Evolutionary conservation across 192 early-diverging fungal species (phyloP), one percentile per base, ranked within the genome.

Genomic region (Martensiomyces pterosporus): DNA sequence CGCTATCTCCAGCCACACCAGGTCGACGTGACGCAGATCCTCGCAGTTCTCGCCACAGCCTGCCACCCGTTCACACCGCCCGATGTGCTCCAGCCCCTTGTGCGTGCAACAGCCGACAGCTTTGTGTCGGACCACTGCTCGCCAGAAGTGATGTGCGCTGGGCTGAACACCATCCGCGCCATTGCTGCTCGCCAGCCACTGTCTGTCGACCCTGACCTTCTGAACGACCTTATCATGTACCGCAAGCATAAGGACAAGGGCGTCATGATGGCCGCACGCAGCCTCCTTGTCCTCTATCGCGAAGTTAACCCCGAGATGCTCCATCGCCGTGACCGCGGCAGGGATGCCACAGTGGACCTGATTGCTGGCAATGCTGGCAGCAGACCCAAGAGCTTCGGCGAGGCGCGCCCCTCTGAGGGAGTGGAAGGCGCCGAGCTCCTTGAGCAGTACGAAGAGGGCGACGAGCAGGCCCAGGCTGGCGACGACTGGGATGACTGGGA

Each of bases 1-100:
- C 83, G 88, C 37, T 98, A 93, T 62, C 75, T 99, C n/a, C 88
- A 96, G 55, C 95, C 97, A 9, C 86, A 90, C 65, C 95, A 99
- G 64, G 68, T 80, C 45, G 89, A 99, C 49, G 95, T 99, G 3
- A 94, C 93, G 5, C 80, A 82, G 67, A 85, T 99, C 16, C 76
- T 99, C 21, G 94, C 93, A 18, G 84, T 85, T 43, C 67, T 85
- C 24, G 94, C 97, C 21, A 94, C 96, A 57, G 83, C 87, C n/a
- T 80, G 85, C 1, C 95, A 99, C 65, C 81, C 91, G 9, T 78
- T 99, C 14, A 82, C 95, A 4, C 97, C 97, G 19, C 97, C 97
- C 4, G 97, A 99, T 68, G 84, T 79, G 3, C 69, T 98, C 39
- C 82, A 87, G 59, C 82, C 88, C 9, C 83, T 95, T 6, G 67